These are phyloP conservation scores for Trichoderma atroviride DNA, from an alignment of 2,329 filamentous ascomycete species.

Conservation along the genomic window DNA sequence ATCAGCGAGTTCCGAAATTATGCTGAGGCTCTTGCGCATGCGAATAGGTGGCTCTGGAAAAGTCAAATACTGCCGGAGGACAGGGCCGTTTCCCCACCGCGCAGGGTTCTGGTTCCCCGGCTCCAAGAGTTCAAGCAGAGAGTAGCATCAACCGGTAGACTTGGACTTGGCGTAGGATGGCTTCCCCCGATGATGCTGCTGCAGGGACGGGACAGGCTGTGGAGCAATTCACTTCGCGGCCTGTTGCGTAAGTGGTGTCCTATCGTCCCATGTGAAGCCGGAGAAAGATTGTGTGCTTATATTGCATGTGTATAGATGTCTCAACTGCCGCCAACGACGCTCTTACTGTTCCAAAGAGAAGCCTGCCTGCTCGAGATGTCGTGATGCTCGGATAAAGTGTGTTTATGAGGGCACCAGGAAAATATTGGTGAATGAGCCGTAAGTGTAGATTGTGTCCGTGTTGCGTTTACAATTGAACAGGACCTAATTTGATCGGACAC, in stretches of 20 bases:
- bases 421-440: slow-evolving; percentile 42
- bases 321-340: slow-evolving; percentile 40
- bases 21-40: slow-evolving; percentile 8
- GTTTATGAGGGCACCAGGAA: slow-evolving; percentile 42
- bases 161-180: slow-evolving; percentile 13
- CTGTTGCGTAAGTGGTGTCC: slow-evolving; percentile 34
- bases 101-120: slow-evolving; percentile 6
- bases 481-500: neutral
- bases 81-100: slow-evolving; percentile 4
- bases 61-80: slow-evolving; percentile 7
- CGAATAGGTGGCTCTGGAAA: neutral
- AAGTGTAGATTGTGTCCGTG: neutral
- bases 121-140: neutral
- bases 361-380: slow-evolving; percentile 41
- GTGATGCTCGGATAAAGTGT: slow-evolving; percentile 37
- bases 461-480: no score
- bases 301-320: slow-evolving; percentile 34
- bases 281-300: neutral
- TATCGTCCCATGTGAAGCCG: neutral
- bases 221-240: slow-evolving; percentile 31
- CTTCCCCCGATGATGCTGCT: neutral
- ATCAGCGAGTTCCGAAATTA: neutral
- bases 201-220: neutral
- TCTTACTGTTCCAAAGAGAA: slow-evolving; percentile 44
- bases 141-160: neutral